Evolutionary conservation across 1,284 basidiomycete genomes (phyloP).

Genomic region (Boletus smithii): DNA sequence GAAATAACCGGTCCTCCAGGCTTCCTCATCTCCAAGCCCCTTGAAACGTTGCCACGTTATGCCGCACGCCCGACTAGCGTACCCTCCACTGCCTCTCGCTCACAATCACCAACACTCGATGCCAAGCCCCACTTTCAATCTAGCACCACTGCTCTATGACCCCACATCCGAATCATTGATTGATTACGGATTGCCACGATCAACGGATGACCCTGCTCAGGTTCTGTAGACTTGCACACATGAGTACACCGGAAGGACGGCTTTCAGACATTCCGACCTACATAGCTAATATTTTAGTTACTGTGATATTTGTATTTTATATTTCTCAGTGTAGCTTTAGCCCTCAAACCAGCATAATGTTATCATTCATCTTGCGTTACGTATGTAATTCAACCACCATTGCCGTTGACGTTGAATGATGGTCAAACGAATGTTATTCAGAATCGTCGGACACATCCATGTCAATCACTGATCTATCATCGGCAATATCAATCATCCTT

Average conservation of each 20-base stretch:
- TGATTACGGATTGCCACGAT: constrained; percentile 24
- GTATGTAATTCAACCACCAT: neutral
- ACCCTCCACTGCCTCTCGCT: constrained; percentile 18
- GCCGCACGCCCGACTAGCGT: constrained; percentile 36
- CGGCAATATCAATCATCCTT: neutral
- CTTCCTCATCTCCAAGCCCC: constrained; percentile 53
- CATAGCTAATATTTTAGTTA: constrained; percentile 7
- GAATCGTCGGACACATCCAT: constrained; percentile 32
- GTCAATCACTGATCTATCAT: constrained; percentile 19
- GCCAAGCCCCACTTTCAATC: constrained; percentile 29
- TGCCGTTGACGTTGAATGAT: neutral
- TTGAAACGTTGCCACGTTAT: constrained; percentile 56
- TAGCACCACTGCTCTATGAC: constrained; percentile 30
- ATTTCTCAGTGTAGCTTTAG: constrained; percentile 31
- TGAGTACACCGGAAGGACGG: constrained; percentile 13
- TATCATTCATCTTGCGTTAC: constrained; percentile 1
- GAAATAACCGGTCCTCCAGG: constrained; percentile 24
- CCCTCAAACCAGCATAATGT: constrained; percentile 1
- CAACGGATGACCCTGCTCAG: constrained; percentile 10
- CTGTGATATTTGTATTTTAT: constrained; percentile 28
- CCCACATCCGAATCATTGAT: constrained; percentile 17
- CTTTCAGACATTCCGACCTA: constrained; percentile 9
- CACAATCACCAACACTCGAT: constrained; percentile 21
- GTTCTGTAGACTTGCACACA: constrained; percentile 13
- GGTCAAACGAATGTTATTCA: constrained; percentile 16